Evolutionary conservation across 108 stramenopile species (phyloP), one percentile per base, ranked within the genome.

Genomic region (Epipyxis sp.): DNA sequence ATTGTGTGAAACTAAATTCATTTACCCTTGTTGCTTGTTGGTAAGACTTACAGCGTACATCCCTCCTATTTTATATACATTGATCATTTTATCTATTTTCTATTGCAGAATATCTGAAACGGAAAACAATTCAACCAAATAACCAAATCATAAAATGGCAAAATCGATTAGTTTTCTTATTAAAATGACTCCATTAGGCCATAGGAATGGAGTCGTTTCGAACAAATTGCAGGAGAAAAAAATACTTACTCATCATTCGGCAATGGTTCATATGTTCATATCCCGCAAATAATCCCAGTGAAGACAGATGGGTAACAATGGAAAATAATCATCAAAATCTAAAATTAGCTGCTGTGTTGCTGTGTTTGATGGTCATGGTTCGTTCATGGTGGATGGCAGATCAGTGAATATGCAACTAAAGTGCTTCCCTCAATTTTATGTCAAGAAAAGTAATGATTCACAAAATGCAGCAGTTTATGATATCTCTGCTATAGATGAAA

Each of bases 351-450:
- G 84, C 80, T 13, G 88, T 88, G 13, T 83, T 86, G 10, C n/a
- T n/a, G n/a, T n/a, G n/a, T n/a, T n/a, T n/a, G n/a, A n/a, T n/a
- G n/a, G n/a, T n/a, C n/a, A n/a, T n/a, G n/a, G n/a, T 87, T 86
- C 76, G 88, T 87, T 25, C 88, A 89, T 44, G 87, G 88, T 13
- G 88, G 88, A 41, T 89, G 88, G 88, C 88, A 89, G 69, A 84
- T 80, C 41, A 82, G 86, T 34, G 88, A 89, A 59, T 85, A 77
- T n/a, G 86, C 61, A 50, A 29, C 59, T 42, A 27, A 54, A 20
- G 6, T 6, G 6, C 71, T 74, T 6, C 3, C 27, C 43, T 13
- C 40, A 27, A 3, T 74, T 3, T 13, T 74, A 6, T 3, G 10
- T 13, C 3, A 6, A 13, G 13, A 50, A 50, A 50, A 20, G 20